Evolutionary conservation across 257 asterid genomes (phyloP).

Genomic region (Rauvolfia tetraphylla): DNA sequence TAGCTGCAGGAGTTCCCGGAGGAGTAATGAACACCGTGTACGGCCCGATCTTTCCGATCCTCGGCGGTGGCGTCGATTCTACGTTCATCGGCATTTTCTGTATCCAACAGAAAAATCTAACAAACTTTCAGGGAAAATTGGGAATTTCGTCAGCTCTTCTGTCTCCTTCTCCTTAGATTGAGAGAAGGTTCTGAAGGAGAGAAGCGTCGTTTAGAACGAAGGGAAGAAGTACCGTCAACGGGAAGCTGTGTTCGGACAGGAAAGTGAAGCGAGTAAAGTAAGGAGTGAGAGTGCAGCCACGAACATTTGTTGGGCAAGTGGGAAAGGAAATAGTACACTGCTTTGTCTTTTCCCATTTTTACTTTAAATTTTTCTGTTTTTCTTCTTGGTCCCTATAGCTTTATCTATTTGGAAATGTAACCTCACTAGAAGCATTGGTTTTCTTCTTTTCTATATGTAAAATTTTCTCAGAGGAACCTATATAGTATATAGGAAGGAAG

Average conservation of each 20-base stretch:
- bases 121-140: not conserved
- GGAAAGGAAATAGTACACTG: not conserved
- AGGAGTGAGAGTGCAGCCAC: conserved; percentile 9
- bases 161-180: not conserved
- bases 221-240: not conserved
- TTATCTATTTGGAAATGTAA: not conserved
- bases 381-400: not conserved
- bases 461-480: too few relatives aligned
- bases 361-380: not conserved
- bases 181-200: conserved; percentile 9
- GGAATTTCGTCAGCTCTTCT: not conserved
- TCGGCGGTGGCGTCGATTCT: conserved; percentile 49
- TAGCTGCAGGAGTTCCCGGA: conserved; percentile 56
- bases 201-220: not conserved
- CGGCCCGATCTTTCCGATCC: conserved; percentile 99
- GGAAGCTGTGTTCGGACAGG: conserved; percentile 5
- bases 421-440: not conserved
- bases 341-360: not conserved
- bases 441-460: too few relatives aligned
- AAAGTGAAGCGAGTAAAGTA: conserved; percentile 9
- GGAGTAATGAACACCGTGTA: conserved; percentile 96
- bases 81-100: conserved; percentile 33
- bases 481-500: too few relatives aligned
- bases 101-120: not conserved
- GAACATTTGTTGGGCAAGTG: not conserved